Conservation (phyloP, 2,329 filamentous ascomycete species). For the Boeremia lycopersici region DNA sequence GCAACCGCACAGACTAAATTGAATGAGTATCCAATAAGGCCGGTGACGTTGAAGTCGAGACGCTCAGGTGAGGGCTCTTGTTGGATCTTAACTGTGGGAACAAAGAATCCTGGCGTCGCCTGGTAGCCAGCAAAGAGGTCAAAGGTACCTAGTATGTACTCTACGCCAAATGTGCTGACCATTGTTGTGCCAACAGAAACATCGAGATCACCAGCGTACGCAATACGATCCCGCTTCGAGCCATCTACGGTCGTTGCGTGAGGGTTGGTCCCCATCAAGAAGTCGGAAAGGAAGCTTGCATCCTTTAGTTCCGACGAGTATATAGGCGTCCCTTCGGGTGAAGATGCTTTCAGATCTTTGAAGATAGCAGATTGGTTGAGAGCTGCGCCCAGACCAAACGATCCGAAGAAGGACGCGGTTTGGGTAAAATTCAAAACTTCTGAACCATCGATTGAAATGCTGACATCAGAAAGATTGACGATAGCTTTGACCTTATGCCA, state of each 20-base stretch:
- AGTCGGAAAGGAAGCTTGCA: constrained; percentile 38
- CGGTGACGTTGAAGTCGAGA: constrained; percentile 35
- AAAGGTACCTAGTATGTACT: constrained; percentile 34
- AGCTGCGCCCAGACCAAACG: constrained; percentile 43
- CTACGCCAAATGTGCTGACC: constrained; percentile 28
- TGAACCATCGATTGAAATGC: constrained; percentile 18
- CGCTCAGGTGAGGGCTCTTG: constrained; percentile 16
- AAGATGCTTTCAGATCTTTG: constrained; percentile 23
- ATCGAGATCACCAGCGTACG: constrained; percentile 44
- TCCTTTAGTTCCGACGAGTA: constrained; percentile 37
- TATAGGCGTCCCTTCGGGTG: constrained; percentile 13
- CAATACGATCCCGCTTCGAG: constrained; percentile 44
- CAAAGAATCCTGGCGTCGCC: constrained; percentile 39
- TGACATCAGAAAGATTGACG: constrained; percentile 7
- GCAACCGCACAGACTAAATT: constrained; percentile 39
- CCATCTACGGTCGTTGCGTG: constrained; percentile 43
- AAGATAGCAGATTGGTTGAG: constrained; percentile 37
- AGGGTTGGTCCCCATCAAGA: constrained; percentile 46
- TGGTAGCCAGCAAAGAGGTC: constrained; percentile 41
- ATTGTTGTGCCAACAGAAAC: constrained; percentile 32
- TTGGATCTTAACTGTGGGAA: constrained; percentile 43
- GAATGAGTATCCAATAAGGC: constrained; percentile 46
- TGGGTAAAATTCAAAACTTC: constrained; percentile 35
- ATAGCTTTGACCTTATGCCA: constrained; percentile 14
- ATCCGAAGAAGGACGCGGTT: constrained; percentile 34